Base-by-base conservation (phyloP, 345 rosid genomes). In the Aurinia saxatilis region DNA sequence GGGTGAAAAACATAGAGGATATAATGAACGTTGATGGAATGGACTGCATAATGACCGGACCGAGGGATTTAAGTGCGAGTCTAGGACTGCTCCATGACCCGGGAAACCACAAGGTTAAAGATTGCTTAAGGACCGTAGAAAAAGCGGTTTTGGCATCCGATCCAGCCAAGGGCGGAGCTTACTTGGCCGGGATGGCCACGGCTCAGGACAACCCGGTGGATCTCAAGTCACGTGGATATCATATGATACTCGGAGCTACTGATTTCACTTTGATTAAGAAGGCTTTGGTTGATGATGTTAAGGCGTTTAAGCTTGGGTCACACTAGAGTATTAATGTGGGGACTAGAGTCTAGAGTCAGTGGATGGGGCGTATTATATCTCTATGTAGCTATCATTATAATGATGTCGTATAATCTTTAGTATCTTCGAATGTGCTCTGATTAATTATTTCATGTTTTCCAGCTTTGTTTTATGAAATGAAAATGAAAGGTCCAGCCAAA, bases 41-140 rank as follows among this genome's bases (percentile, higher is more conserved):
- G 31, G 96, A 88, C 63, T 88, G 96, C 70, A 70, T 88, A 30
- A 90, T 86, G 72, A 84, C 88, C 77, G 98, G 96, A 2, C 96
- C 90, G 3, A 75, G 84, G 71, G 92, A 91, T 77, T 74, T 91
- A 53, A 91, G 98, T 57, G 96, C 86, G 6, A 82, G 85, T 73
- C 65, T 91, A 79, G 98, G 92, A 29, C 80, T 81, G 12, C 59
- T 88, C 41, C 75, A 83, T 77, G 98, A 91, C 59, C 96, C 90
- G 0, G 84, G 79, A 14, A 81, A 88, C 71, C 77, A 64, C 62
- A 88, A 84, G 71, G 79, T 82, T 19, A 78, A 68, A 39, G 76
- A 79, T 36, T 70, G 34, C 76, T 9, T 86, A 79, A 67, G 70
- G 44, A 29, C 7, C 16, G 90, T 81, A 0, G 98, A 88, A 84